phyloP scores from a whole-genome alignment of 2,329 filamentous ascomycete species.

The Colletotrichum tabaci region DNA sequence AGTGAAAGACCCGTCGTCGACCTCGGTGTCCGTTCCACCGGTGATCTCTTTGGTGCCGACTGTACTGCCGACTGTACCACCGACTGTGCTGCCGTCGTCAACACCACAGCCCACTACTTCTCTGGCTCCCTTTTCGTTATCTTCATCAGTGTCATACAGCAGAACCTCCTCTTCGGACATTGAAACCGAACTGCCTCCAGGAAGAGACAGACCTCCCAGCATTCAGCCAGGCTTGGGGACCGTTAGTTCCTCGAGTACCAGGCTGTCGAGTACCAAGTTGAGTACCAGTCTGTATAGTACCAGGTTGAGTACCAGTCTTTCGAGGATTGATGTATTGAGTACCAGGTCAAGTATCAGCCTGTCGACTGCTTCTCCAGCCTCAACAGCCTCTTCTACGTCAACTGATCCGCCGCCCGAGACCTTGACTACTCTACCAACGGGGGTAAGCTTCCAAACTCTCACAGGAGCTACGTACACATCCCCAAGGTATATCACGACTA shows the following conservation, averaged over 20 bases:
- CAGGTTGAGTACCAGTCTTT: too few species aligned
- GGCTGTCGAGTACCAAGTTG: too few species aligned
- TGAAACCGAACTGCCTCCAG: neutral
- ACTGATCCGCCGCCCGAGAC: neutral
- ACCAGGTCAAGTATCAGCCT: too few species aligned
- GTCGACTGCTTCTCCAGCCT: too few species aligned
- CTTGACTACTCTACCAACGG: neutral
- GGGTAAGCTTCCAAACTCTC: neutral
- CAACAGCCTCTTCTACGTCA: too few species aligned
- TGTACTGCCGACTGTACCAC: too few species aligned
- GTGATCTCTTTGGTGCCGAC: neutral
- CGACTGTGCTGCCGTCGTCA: neutral
- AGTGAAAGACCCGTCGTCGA: too few species aligned
- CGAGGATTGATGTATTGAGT: too few species aligned
- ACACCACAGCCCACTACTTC: neutral
- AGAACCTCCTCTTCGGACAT: neutral
- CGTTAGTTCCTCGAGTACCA: too few species aligned
- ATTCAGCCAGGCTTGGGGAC: neutral
- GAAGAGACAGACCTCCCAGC: neutral
- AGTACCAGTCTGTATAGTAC: too few species aligned
- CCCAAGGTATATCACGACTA: constrained; percentile 25
- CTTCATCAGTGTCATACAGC: neutral
- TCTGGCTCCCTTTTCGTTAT: neutral
- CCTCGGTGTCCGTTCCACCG: neutral
- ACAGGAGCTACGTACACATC: neutral